Evolutionary conservation across 2,329 filamentous ascomycete genomes (phyloP).

Genomic region (Fusarium sublunatum): DNA sequence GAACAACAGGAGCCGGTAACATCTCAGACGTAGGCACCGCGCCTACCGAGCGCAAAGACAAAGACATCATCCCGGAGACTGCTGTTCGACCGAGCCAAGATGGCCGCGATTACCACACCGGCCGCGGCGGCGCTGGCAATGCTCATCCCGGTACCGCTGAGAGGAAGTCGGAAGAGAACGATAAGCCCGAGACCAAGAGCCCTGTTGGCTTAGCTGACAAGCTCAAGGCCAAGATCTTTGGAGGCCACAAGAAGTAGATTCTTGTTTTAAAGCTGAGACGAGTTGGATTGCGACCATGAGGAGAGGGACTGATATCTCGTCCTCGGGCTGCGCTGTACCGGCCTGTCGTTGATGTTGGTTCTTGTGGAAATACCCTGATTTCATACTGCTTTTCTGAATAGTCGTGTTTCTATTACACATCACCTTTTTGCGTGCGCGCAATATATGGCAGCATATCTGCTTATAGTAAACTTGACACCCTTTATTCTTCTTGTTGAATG

Average conservation of each 20-base stretch:
- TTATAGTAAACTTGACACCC: background rate
- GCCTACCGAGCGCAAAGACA: conserved; percentile 58
- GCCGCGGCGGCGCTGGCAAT: conserved; percentile 71
- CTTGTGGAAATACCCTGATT: conserved; percentile 45
- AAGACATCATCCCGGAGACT: conserved; percentile 63
- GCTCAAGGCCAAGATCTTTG: conserved; percentile 67
- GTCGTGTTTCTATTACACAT: conserved; percentile 17
- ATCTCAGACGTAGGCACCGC: conserved; percentile 62
- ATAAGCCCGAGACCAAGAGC: conserved; percentile 45
- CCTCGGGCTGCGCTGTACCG: conserved; percentile 1
- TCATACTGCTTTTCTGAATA: conserved; percentile 30
- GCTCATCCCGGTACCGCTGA: conserved; percentile 55
- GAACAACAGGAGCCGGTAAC: conserved; percentile 64
- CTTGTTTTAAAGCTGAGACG: background rate
- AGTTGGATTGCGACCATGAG: conserved; percentile 8
- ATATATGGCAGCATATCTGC: background rate
- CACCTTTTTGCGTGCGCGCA: conserved; percentile 14
- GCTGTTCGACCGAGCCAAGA: conserved; percentile 63
- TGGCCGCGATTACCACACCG: conserved; percentile 65
- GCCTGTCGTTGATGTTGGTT: conserved; percentile 30
- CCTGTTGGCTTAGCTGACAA: conserved; percentile 64
- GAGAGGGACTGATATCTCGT: conserved; percentile 8
- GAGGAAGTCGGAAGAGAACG: conserved; percentile 47
- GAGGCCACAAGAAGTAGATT: conserved; percentile 59
- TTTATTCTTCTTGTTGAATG: background rate